Evolutionary conservation across 108 stramenopile genomes (phyloP), one percentile per base, ranked within the genome.

Genomic region (Cyclostephanos invisitatus): DNA sequence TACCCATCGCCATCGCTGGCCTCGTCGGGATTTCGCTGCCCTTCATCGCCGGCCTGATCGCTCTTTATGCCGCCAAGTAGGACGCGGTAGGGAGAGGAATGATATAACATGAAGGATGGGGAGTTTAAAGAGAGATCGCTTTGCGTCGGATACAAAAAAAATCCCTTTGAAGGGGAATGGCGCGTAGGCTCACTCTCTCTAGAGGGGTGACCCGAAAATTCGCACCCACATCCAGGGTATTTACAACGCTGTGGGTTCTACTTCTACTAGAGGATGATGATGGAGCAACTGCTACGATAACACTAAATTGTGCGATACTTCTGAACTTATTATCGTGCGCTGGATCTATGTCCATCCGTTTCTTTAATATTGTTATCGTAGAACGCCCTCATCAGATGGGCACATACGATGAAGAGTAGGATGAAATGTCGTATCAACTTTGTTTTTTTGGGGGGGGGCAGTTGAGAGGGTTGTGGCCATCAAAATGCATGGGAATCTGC

Each of bases 1-100:
- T 95, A 28, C 94, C 94, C 17, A 88, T 95, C 64, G 94, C 94
- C 25, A 56, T 95, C 61, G 83, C 77, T 5, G 94, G 94, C 42
- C 56, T 95, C 29, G 87, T 83, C n/a, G 80, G 78, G 15, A 91
- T 95, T 69, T 80, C 83, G n/a, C 66, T 91, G 15, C 94, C 94
- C 0, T 95, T 95, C 76, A 89, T 95, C 68, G 56, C 76, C 28
- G 94, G 94, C 4, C 60, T 95, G 62, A 91, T 95, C 79, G 91
- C 90, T 47, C 80, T 95, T 38, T 95, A 95, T 73, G 80, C 89
- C 62, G 81, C 89, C 54, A 92, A 91, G 77, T 90, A 84, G 22
- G 22, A 20, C 22, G 1, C 14, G 53, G 24, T 25, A 57, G 56
- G 55, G 28, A 28, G 24, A 27, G 12, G 29, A 14, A 35, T 57